Conservation (phyloP, 345 rosid genomes). For the Laguncularia racemosa region DNA sequence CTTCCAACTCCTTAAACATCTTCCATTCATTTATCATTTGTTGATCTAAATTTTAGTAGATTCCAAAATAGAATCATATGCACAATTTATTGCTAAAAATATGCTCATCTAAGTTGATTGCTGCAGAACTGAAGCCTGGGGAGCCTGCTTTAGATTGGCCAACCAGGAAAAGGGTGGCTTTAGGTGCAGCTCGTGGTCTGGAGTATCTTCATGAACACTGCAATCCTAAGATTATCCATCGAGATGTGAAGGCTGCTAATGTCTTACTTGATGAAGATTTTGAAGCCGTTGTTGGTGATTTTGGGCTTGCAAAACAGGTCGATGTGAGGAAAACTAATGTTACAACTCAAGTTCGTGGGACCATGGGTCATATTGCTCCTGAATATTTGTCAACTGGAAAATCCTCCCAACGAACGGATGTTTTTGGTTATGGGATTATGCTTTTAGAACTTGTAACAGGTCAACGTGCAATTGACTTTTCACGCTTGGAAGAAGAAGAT, state of each 20-base stretch:
- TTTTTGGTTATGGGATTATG: constrained; percentile 93
- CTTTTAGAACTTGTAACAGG: constrained; percentile 99
- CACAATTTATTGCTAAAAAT: too few species aligned
- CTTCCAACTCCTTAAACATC: too few species aligned
- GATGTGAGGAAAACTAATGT: constrained; percentile 85
- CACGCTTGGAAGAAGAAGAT: constrained; percentile 95
- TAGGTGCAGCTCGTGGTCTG: constrained; percentile 93
- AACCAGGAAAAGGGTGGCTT: constrained; percentile 72
- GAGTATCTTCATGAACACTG: constrained; percentile 97
- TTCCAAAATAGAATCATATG: too few species aligned
- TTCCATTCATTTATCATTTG: too few species aligned
- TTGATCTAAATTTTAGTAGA: too few species aligned
- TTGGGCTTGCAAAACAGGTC: constrained; percentile 90
- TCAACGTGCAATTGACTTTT: constrained; percentile 91
- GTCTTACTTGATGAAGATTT: constrained; percentile 86
- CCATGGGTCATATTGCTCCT: constrained; percentile 99
- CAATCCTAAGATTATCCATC: constrained; percentile 93
- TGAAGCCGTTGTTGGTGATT: constrained; percentile 98
- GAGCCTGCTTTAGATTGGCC: constrained; percentile 80
- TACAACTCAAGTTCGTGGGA: constrained; percentile 97
- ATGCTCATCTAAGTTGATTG: constrained; percentile 7
- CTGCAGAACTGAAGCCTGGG: constrained; percentile 72
- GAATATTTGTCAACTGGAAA: constrained; percentile 94
- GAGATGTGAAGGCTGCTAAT: constrained; percentile 98
- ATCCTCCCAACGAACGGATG: constrained; percentile 95